Base-by-base conservation (phyloP, 306 rosid genomes). In the Prosopis cineraria region DNA sequence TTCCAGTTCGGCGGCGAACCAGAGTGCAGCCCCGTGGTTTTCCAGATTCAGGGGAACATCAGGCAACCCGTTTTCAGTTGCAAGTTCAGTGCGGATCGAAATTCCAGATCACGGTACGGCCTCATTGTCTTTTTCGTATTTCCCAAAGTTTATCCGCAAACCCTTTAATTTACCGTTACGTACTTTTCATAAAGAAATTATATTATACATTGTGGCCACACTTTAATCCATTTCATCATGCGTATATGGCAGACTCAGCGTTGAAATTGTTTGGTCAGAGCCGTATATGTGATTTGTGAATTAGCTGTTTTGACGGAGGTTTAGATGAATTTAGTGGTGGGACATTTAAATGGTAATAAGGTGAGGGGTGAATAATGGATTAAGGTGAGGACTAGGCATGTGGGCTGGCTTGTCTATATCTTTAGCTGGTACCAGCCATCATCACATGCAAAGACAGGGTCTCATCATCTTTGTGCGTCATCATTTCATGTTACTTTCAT, bases 1-100 rank as follows among this genome's bases (percentile, higher is more conserved):
- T 95, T 95, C 4, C 97, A 95, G 66, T 95, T 92, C 81, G 97
- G 89, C 0, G 97, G 98, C 0, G 98, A 95, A 73, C 98, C 98
- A 83, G 98, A 95, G 81, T 91, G 97, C 34, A 92, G 98, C 68
- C 98, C 98, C 0, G 98, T 95, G 36, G 90, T 95, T 78, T 95
- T 84, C 9, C 98, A 91, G 90, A 86, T 92, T 89, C 98, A 89
- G 52, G 98, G 84, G 75, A 90, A 89, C 78, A 87, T 88, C 43
- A 82, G 88, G 20, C 98, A 95, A 73, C 98, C 98, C 16, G 98
- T 95, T 73, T 87, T 95, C 30, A 92, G 98, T 78, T 89, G 95
- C 89, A 92, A 91, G 82, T 95, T 95, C 82, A 95, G 98, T 53
- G 95, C 97, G 0, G 98, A 94, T 74, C 89, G 98, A 24, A 94